Percentiles rank a stretch among this genome's conserved stretches.
These are phyloP conservation scores for Ceratocystis destructans DNA, from an alignment of 2,329 filamentous ascomycete species.

Conservation along the genomic window DNA sequence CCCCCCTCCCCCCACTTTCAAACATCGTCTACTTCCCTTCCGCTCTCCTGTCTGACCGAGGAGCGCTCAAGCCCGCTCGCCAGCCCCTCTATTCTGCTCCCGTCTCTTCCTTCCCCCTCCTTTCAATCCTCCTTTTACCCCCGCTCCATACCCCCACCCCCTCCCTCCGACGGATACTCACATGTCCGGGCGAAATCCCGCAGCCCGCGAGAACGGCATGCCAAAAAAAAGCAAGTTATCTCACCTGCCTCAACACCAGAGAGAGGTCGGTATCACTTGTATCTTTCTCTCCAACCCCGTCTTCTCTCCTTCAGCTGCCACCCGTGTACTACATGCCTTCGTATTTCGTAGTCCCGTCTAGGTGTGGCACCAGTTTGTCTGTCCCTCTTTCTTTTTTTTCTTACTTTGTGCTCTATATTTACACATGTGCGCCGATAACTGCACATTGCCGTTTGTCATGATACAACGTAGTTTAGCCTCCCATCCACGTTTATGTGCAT, in stretches of 20 bases:
- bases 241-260: neutral
- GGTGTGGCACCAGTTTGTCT: neutral
- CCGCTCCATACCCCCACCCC: neutral
- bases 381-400: neutral
- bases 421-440: neutral
- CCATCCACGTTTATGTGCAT: neutral
- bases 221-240: neutral
- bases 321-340: neutral
- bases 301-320: neutral
- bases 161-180: neutral
- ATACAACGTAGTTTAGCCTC: neutral
- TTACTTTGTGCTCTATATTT: neutral
- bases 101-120: neutral
- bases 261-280: neutral
- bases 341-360: neutral
- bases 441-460: neutral
- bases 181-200: neutral
- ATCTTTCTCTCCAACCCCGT: neutral
- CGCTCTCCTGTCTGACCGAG: neutral
- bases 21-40: neutral
- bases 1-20: neutral
- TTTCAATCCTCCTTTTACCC: neutral
- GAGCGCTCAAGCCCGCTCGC: neutral
- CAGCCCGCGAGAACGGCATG: neutral
- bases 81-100: neutral